A percentile compares a stretch with the other conserved stretches of the same genome.
Conservation (phyloP, 176 grass and related monocot genomes). For the Oropetium thomaeum region DNA sequence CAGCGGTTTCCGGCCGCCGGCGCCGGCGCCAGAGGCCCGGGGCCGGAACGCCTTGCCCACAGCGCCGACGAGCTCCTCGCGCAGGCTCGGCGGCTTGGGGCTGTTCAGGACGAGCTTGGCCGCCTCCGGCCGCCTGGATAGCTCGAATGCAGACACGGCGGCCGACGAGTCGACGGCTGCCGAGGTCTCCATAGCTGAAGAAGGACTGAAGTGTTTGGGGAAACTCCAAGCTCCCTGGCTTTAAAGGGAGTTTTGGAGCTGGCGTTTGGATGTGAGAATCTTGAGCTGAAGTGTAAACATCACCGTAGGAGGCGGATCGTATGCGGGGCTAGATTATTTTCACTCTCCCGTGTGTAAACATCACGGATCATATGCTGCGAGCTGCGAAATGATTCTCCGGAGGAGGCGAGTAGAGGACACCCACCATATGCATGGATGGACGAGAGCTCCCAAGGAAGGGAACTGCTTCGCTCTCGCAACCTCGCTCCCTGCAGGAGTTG, state of each 20-base stretch:
- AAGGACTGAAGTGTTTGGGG: conserved; percentile 64
- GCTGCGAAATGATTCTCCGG: conserved; percentile 23
- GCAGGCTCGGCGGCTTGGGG: conserved; percentile 46
- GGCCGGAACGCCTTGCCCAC: conserved; percentile 48
- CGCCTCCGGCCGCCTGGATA: conserved; percentile 29
- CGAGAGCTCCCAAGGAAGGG: background rate
- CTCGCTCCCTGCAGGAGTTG: background rate
- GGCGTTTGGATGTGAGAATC: conserved; percentile 29
- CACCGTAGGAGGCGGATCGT: background rate
- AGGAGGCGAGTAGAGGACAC: background rate
- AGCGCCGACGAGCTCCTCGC: conserved; percentile 40
- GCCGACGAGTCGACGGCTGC: conserved; percentile 15
- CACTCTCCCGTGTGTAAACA: conserved; percentile 28
- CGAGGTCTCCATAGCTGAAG: background rate
- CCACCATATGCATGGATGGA: background rate
- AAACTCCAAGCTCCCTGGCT: conserved; percentile 39
- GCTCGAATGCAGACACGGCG: conserved; percentile 32
- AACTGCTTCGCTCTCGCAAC: conserved; percentile 9
- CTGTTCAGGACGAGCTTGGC: conserved; percentile 36
- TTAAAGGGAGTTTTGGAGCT: conserved; percentile 20
- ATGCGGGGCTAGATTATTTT: conserved; percentile 19
- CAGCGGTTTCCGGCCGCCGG: background rate
- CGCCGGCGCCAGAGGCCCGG: background rate
- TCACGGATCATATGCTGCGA: conserved; percentile 25
- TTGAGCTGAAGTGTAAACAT: conserved; percentile 13